phyloP scores from a whole-genome alignment of 371 early-diverging fungal genomes.

The Conidiobolus coronatus region DNA sequence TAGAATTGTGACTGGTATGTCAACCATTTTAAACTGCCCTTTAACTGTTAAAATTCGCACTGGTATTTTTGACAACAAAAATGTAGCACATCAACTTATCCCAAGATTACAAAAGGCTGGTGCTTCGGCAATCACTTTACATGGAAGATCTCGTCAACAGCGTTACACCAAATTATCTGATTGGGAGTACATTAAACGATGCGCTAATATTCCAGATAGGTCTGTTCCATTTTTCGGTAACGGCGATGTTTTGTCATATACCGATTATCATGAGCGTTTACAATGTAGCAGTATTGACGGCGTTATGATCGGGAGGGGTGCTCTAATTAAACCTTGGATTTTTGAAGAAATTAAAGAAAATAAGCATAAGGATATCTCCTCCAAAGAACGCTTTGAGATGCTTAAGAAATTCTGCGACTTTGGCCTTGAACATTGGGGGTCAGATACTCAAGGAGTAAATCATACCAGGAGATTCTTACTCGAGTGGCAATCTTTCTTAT shows the following conservation, averaged over 20 bases:
- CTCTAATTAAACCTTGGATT: constrained; percentile 86
- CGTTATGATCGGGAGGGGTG: constrained; percentile 64
- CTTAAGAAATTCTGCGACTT: constrained; percentile 54
- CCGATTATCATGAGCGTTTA: constrained; percentile 55
- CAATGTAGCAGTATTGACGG: constrained; percentile 48
- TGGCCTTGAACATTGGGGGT: constrained; percentile 91
- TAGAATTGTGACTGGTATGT: constrained; percentile 56
- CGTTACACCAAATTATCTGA: constrained; percentile 77
- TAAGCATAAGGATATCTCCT: constrained; percentile 74
- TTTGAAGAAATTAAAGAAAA: constrained; percentile 81
- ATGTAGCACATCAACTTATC: constrained; percentile 49
- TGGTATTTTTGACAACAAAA: constrained; percentile 36
- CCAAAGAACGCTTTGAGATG: constrained; percentile 77
- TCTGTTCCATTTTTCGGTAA: constrained; percentile 44
- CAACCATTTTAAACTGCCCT: constrained; percentile 37
- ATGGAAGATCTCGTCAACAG: constrained; percentile 82
- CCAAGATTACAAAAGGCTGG: constrained; percentile 41
- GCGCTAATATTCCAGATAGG: constrained; percentile 17
- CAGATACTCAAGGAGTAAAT: constrained; percentile 72
- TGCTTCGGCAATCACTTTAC: constrained; percentile 34
- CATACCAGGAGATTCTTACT: constrained; percentile 65
- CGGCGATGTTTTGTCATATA: constrained; percentile 73
- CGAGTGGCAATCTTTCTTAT: constrained; percentile 81
- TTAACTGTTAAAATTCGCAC: constrained; percentile 82
- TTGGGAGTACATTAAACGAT: constrained; percentile 67